Evolutionary conservation across 176 grass and related monocot genomes (phyloP), one percentile per base, ranked within the genome.

Genomic region (Neostapfia colusana): DNA sequence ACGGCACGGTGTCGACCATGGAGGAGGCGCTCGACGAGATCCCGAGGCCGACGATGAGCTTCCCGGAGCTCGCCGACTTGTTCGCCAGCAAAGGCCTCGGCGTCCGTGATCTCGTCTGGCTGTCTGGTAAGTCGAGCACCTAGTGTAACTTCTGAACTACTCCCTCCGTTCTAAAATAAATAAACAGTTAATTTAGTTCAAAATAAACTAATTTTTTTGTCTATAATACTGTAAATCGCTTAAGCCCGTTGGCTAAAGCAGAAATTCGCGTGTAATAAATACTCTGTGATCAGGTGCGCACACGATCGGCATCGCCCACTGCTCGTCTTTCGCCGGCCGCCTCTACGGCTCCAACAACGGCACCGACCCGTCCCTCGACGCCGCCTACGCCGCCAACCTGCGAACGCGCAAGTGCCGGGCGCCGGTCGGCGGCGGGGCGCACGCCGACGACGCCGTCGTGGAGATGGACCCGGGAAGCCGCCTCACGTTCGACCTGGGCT

Each of bases 381-480:
- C 76, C 18, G 38, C 75, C 9, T 97, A 93, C 48, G 94, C 90
- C 0, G 67, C 24, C 2, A 97, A 93, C 88, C 70, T 93, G 28
- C 88, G 86, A 5, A 26, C 65, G 68, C 85, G 83, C 85, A 97
- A 87, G 70, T 93, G 91, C 91, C 85, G 25, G 13, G 56, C 60
- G 8, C 23, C 81, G 6, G 16, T 15, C 15, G 86, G 82, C 78
- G 75, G 10, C 18, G 83, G 84, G 70, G 63, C 44, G 26, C 63
- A 48, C 45, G 75, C 68, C 5, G 4, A 64, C 81, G 76, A 79
- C 36, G 7, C 28, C 2, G 11, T 89, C 6, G 89, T 90, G 23
- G 95, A 98, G 82, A 93, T 98, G 95, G 95, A 98, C 79, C 95
- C 95, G 0, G 95, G 91, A 38, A 98, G 89, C 77, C 79, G 72